phyloP scores from a whole-genome alignment of 805 yeast species.

The Barnettozyma wickerhamii region DNA sequence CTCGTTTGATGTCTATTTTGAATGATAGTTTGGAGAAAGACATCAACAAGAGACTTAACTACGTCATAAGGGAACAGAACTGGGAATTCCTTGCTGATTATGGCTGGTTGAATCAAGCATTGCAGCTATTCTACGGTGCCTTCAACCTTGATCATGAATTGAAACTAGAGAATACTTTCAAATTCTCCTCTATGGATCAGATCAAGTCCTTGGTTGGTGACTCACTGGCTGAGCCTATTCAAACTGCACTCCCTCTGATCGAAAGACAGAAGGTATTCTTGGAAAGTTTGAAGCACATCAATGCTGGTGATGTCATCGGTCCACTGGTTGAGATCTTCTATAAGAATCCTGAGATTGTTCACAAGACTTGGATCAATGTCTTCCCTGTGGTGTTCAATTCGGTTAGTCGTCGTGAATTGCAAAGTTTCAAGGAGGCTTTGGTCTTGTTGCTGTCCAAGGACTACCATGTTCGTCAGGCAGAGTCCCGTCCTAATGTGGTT shows the following conservation, averaged over 20 bases:
- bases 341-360: constrained; percentile 74
- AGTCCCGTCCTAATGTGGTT: constrained; percentile 80
- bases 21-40: constrained; percentile 75
- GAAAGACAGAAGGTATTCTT: constrained; percentile 33
- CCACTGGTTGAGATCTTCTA: constrained; percentile 82
- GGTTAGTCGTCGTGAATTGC: constrained; percentile 72
- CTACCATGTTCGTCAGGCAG: constrained; percentile 88
- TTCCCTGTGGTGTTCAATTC: constrained; percentile 79
- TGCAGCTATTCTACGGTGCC: constrained; percentile 79
- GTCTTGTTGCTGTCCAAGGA: constrained; percentile 82
- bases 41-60: constrained; percentile 72
- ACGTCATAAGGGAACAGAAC: constrained; percentile 90
- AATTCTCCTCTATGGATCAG: constrained; percentile 48
- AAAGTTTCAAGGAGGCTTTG: constrained; percentile 78
- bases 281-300: constrained; percentile 28
- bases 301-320: constrained; percentile 55
- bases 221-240: constrained; percentile 17
- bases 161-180: constrained; percentile 44
- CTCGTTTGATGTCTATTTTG: constrained; percentile 73
- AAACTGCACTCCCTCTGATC: constrained; percentile 28
- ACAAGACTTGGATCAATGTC: constrained; percentile 74
- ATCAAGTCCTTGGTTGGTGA: constrained; percentile 28
- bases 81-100: constrained; percentile 95
- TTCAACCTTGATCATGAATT: constrained; percentile 50
- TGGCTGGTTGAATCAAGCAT: constrained; percentile 92